Percentiles rank a stretch among this genome's conserved stretches.
phyloP scores from a whole-genome alignment of 1,284 basidiomycete species.

The Ceratobasidium sp. region DNA sequence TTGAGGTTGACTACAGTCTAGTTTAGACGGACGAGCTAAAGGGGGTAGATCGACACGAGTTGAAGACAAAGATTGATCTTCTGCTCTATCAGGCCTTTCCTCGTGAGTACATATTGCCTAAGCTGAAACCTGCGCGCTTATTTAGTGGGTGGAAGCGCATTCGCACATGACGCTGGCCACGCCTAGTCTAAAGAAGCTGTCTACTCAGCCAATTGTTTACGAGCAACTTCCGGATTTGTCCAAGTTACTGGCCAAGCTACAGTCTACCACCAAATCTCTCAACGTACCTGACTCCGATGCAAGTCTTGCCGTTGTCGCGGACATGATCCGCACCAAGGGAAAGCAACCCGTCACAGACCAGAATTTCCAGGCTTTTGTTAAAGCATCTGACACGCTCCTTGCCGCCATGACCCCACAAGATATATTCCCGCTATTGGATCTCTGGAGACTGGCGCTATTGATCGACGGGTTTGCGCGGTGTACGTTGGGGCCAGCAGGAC shows the following conservation, averaged over 20 bases:
- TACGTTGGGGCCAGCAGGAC: conserved; percentile 53
- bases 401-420: conserved; percentile 67
- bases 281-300: background rate
- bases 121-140: background rate
- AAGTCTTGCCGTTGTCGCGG: background rate
- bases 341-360: background rate
- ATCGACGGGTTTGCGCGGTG: conserved; percentile 71
- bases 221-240: conserved; percentile 64
- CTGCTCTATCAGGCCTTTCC: conserved; percentile 81
- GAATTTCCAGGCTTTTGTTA: background rate
- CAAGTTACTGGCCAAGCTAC: conserved; percentile 22
- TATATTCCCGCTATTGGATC: conserved; percentile 85
- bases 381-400: conserved; percentile 64
- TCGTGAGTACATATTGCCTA: conserved; percentile 64
- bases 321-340: background rate
- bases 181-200: conserved; percentile 72
- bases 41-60: conserved; percentile 76
- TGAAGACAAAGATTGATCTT: conserved; percentile 77
- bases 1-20: background rate
- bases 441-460: conserved; percentile 84
- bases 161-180: conserved; percentile 75
- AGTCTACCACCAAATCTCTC: conserved; percentile 10
- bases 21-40: conserved; percentile 76
- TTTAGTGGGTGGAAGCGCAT: conserved; percentile 68
- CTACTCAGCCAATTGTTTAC: conserved; percentile 82